Evolutionary conservation across 768 basidiomycete genomes (phyloP), one percentile per base, ranked within the genome.

Genomic region (Rhizopogon rudus): DNA sequence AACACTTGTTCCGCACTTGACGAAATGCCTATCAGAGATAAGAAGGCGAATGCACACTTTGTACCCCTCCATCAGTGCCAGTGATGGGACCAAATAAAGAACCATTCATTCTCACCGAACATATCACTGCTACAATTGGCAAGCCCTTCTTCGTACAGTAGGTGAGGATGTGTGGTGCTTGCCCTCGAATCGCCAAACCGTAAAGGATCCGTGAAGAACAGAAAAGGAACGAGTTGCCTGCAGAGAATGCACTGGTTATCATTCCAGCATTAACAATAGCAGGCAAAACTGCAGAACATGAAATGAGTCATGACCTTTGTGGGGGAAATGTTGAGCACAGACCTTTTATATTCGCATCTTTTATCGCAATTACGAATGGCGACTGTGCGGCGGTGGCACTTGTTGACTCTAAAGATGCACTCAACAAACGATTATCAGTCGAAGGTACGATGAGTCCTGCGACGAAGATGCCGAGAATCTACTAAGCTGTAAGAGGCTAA

Each of bases 291-390:
- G 25, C 14, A 14, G 12, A 40, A 6, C 22, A 31, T 41, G 2
- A 46, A 29, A 29, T 62, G 37, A 37, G 29, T 39, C 13, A 43
- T 46, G 40, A 55, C 51, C 12, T 39, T 22, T 25, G 33, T 39
- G 25, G 54, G 25, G 55, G 62, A 52, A 65, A 20, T 28, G 3
- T 37, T 0, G 8, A 17, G 13, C 12, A 22, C 62, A 12, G 39
- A 78, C 78, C 79, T 70, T 78, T 83, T 66, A 91, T 80, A 10
- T 88, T 87, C 0, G 87, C 83, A 40, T 77, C 75, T 37, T 69
- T 77, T 60, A 92, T 83, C 7, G 89, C 90, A 57, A 93, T 87
- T 56, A 93, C 90, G 69, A 88, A 94, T 5, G 91, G 91, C 1
- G 88, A 90, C 51, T 83, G 63, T 0, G 87, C 81, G 10, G 88